Evolutionary conservation across 73 alveolate species (phyloP).

Genomic region (Tetrahymena thermophila): DNA sequence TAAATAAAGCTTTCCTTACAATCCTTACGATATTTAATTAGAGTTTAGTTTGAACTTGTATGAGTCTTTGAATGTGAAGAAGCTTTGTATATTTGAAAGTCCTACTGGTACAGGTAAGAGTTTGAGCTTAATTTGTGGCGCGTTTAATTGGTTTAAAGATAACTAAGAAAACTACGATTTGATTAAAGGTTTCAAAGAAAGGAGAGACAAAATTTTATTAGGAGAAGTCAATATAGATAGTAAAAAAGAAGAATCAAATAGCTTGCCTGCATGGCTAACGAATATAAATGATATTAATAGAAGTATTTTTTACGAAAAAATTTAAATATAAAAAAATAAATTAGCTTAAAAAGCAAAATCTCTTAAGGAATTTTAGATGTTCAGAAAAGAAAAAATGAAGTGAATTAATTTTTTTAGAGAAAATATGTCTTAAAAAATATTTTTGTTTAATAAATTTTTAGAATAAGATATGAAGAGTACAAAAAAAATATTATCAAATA

Average conservation of each 20-base stretch:
- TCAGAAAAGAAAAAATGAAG: neutral
- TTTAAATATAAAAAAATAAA: neutral
- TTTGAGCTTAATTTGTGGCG: conserved; percentile 10
- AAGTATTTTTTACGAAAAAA: neutral
- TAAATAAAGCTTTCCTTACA: conserved; percentile 41
- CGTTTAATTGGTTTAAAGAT: conserved; percentile 36
- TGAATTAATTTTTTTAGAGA: neutral
- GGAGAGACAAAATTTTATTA: neutral
- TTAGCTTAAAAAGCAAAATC: neutral
- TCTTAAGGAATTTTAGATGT: neutral
- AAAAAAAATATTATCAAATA: neutral
- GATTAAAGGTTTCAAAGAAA: neutral
- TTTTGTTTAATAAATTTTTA: neutral
- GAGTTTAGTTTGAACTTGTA: conserved; percentile 53
- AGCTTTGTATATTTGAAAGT: conserved; percentile 68
- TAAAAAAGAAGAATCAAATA: neutral
- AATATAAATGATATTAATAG: neutral
- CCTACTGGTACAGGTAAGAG: conserved; percentile 86
- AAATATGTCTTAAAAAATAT: too few species aligned
- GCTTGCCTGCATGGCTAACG: neutral
- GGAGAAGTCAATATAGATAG: neutral
- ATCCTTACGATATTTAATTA: conserved; percentile 54
- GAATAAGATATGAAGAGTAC: neutral
- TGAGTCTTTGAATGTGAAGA: conserved; percentile 22
- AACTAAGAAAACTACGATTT: neutral